These are phyloP conservation scores for Fusarium guadeloupense DNA, from an alignment of 2,329 filamentous ascomycete genomes.

Conservation along the genomic window DNA sequence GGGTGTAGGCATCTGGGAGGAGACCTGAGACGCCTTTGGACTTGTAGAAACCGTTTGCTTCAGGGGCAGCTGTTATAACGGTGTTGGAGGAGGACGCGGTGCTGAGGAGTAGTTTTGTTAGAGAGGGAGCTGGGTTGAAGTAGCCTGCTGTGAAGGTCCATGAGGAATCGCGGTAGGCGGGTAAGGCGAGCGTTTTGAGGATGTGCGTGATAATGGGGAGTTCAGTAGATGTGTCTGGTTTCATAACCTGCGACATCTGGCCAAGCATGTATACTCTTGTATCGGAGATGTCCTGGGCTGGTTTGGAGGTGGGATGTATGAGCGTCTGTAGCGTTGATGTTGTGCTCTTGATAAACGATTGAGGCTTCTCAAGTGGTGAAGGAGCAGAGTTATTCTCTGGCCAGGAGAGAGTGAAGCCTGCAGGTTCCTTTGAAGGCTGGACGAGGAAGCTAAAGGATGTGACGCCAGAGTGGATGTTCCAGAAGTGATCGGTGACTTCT, in stretches of 20 bases:
- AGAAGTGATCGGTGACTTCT: conserved; percentile 84
- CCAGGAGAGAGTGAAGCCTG: conserved; percentile 75
- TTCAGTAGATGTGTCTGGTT: conserved; percentile 85
- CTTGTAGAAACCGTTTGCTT: conserved; percentile 94
- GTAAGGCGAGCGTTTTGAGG: conserved; percentile 71
- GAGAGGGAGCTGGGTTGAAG: conserved; percentile 91
- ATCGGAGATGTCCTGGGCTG: conserved; percentile 52
- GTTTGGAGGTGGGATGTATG: conserved; percentile 56
- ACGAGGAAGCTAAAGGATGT: conserved; percentile 85
- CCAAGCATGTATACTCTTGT: conserved; percentile 87
- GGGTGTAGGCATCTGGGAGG: conserved; percentile 89
- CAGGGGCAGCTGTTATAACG: conserved; percentile 90
- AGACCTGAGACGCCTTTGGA: conserved; percentile 89
- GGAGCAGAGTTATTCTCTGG: conserved; percentile 77
- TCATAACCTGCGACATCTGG: conserved; percentile 86
- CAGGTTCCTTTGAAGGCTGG: conserved; percentile 64
- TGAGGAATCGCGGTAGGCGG: conserved; percentile 72
- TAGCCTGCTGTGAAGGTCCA: conserved; percentile 99
- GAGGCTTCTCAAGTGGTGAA: conserved; percentile 75
- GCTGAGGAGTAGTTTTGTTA: conserved; percentile 80
- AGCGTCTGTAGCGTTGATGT: conserved; percentile 73
- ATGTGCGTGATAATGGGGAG: conserved; percentile 82
- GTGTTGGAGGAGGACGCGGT: conserved; percentile 77
- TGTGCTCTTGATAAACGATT: conserved; percentile 74
- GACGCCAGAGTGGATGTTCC: conserved; percentile 77